Evolutionary conservation across 331 rosid species (phyloP).

Genomic region (Phaseolus coccineus): DNA sequence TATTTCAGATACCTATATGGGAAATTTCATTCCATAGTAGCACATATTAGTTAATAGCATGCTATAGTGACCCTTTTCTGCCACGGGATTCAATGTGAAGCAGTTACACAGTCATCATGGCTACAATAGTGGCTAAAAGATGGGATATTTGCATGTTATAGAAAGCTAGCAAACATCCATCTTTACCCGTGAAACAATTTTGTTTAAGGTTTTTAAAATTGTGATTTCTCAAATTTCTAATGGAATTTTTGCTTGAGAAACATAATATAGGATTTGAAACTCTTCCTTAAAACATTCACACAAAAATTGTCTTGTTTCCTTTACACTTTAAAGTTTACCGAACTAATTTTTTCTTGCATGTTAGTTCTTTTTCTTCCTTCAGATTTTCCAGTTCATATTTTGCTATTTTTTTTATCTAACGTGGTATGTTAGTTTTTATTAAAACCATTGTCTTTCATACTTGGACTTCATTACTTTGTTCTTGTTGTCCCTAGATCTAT

Average conservation of each 20-base stretch:
- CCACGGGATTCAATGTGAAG: not conserved
- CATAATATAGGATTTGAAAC: not conserved
- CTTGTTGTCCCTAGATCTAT: not conserved
- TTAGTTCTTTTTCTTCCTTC: not conserved
- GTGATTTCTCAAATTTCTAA: not conserved
- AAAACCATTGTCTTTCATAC: not conserved
- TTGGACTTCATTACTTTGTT: not conserved
- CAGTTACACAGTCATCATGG: not conserved
- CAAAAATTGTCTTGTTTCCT: not conserved
- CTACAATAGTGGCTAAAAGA: not conserved
- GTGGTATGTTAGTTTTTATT: not conserved
- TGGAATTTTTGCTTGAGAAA: not conserved
- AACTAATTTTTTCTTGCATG: not conserved
- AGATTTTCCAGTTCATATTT: not conserved
- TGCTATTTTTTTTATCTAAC: not conserved
- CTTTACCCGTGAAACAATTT: not conserved
- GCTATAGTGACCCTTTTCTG: not conserved
- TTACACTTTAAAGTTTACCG: not conserved
- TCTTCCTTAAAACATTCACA: not conserved
- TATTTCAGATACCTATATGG: not conserved
- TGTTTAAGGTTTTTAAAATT: not conserved
- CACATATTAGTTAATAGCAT: not conserved
- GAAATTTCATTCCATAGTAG: not conserved
- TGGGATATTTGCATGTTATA: not conserved
- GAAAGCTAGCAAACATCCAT: too few relatives aligned